Evolutionary conservation across 2,329 filamentous ascomycete species (phyloP), one percentile per base, ranked within the genome.

Genomic region (Biscogniauxia marginata): DNA sequence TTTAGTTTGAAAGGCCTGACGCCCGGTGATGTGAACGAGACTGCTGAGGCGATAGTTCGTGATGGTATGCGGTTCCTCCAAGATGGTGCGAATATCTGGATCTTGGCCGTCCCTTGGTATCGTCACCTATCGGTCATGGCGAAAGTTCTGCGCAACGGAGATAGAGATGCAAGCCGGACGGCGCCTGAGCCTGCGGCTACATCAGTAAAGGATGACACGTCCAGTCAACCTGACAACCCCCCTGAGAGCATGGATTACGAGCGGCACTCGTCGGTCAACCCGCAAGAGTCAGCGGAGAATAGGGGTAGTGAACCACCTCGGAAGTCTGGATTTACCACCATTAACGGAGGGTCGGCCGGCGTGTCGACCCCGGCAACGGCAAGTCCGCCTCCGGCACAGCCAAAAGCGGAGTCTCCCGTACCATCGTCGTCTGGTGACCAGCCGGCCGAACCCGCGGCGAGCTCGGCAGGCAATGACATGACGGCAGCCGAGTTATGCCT

Each of bases 101-200:
- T 82, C 1, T 73, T 86, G 11, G 83, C 84, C 60, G 73, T 78
- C 11, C 83, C 82, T 22, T 86, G 83, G 83, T 78, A 81, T 53
- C 78, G 83, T 34, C 83, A 86, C 62, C 72, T 86, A 16, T 78
- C 79, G 2, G 83, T 86, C 47, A 86, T 86, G 83, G 79, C 82
- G 58, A 82, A 84, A 57, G 83, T 85, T 2, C 70, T 86, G 20
- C 78, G 79, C 61, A 84, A 83, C 46, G 77, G 82, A 21, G 81
- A 79, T 8, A 70, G 70, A 4, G 66, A 72, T 3, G 61, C 68
- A 1, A 63, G 62, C 55, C 70, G 68, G 65, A 69, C 59, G 62
- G 71, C 60, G 55, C 64, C 50, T 55, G 69, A 60, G 23, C 62
- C 56, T 63, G 64, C 64, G 57, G 68, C 75, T 19, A 70, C 75